A percentile compares a stretch with the other conserved stretches of the same genome.
Conservation (phyloP, 2,329 filamentous ascomycete genomes). For the Chrysosporium queenslandicum region DNA sequence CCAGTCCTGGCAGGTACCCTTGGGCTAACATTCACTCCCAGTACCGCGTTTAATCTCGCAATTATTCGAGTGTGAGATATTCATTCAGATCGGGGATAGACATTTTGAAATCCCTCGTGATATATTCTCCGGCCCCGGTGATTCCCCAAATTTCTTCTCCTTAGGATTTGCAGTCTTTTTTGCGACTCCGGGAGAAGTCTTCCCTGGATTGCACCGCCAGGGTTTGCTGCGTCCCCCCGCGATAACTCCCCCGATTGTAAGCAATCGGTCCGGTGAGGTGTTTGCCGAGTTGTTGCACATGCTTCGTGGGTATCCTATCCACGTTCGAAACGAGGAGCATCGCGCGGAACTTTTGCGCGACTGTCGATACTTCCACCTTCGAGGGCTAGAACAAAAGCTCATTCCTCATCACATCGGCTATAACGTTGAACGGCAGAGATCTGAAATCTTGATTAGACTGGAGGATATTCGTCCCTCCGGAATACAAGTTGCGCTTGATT, state of each 20-base stretch:
- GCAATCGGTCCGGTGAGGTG: constrained; percentile 68
- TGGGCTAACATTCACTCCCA: constrained; percentile 28
- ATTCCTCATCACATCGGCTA: constrained; percentile 66
- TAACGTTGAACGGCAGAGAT: constrained; percentile 57
- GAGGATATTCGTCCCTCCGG: constrained; percentile 86
- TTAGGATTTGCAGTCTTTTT: constrained; percentile 86
- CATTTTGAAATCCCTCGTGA: constrained; percentile 87
- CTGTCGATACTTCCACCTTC: constrained; percentile 86
- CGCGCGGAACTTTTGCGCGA: constrained; percentile 69
- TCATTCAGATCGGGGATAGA: constrained; percentile 76
- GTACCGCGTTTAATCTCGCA: constrained; percentile 83
- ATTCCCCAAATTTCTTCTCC: constrained; percentile 93
- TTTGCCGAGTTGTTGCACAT: constrained; percentile 76
- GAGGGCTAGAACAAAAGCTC: constrained; percentile 77
- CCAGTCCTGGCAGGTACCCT: too few relatives aligned
- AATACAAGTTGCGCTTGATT: constrained; percentile 53
- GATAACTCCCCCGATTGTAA: constrained; percentile 71
- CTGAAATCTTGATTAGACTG: constrained; percentile 69
- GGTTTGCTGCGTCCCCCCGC: constrained; percentile 76
- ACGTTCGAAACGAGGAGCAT: constrained; percentile 66
- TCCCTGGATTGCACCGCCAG: constrained; percentile 71
- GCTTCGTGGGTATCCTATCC: constrained; percentile 70
- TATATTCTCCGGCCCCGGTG: constrained; percentile 72
- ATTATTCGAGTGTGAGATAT: constrained; percentile 83
- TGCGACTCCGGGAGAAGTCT: constrained; percentile 65